A percentile compares a stretch with the other conserved stretches of the same genome.
These are phyloP conservation scores for Bacidia gigantensis DNA, from an alignment of 495 filamentous ascomycete species.

Conservation along the genomic window DNA sequence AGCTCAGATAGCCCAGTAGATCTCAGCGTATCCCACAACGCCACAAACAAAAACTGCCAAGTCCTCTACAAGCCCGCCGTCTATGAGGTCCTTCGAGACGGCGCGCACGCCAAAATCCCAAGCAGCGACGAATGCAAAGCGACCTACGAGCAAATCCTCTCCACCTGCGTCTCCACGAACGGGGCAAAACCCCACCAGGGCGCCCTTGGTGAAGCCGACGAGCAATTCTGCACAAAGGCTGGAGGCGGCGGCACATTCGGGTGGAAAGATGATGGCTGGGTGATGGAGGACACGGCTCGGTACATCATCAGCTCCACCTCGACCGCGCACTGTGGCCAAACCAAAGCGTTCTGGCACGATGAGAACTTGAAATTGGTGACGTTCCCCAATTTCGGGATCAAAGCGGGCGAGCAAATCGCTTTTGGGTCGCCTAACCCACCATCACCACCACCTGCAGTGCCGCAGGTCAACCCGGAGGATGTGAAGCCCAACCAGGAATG, in stretches of 20 bases:
- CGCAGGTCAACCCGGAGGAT: slow-evolving; percentile 1
- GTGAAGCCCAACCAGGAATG: not conserved
- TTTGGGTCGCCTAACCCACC: too few species aligned
- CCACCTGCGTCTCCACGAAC: slow-evolving; percentile 6
- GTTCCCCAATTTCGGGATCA: too few species aligned
- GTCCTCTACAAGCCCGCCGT: slow-evolving; percentile 7
- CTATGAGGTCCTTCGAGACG: not conserved
- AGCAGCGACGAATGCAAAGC: not conserved
- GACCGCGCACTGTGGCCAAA: slow-evolving; percentile 11
- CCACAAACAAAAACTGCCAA: slow-evolving; percentile 7
- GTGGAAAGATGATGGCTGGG: slow-evolving; percentile 12
- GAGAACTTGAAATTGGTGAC: too few species aligned
- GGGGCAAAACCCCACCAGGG: not conserved
- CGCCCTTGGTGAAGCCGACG: not conserved
- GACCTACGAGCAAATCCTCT: not conserved
- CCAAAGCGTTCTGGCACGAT: slow-evolving; percentile 3
- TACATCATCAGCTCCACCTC: slow-evolving; percentile 5
- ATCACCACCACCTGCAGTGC: not conserved
- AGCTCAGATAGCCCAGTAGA: too few species aligned
- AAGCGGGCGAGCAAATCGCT: slow-evolving; percentile 2
- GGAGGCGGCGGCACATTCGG: slow-evolving; percentile 11
- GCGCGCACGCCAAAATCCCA: not conserved
- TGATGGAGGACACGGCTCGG: slow-evolving; percentile 5
- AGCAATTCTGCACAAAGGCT: slow-evolving; percentile 8
- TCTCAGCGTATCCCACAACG: not conserved